Conservation (phyloP, 129 eudicot species). For the Gnaphalium uliginosum region DNA sequence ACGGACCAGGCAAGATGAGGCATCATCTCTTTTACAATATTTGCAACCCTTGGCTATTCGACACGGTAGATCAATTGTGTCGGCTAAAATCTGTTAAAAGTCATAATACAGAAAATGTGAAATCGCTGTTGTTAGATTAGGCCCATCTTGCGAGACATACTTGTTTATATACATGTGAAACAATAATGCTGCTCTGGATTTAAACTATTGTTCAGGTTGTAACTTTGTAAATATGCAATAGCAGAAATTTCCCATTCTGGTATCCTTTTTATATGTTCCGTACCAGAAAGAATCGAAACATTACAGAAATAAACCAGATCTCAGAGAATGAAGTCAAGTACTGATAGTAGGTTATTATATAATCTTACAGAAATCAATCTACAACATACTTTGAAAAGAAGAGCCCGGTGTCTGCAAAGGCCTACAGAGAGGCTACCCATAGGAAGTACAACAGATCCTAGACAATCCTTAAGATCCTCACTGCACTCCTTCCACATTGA, state of each 20-base stretch:
- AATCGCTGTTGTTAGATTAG: not conserved
- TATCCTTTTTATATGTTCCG: not conserved
- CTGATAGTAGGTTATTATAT: not conserved
- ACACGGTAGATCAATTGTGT: conserved; percentile 75
- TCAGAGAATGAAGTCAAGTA: conserved; percentile 4
- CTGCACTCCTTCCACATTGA: conserved; percentile 69
- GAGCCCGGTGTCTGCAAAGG: conserved; percentile 73
- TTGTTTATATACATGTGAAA: conserved; percentile 5
- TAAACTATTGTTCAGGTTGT: not conserved
- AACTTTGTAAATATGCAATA: conserved; percentile 12
- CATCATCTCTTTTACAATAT: conserved; percentile 64
- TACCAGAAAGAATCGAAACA: conserved; percentile 13
- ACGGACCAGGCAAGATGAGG: conserved; percentile 85
- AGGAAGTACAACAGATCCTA: conserved; percentile 83
- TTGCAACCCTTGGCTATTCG: conserved; percentile 91
- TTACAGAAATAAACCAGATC: not conserved
- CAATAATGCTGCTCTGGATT: not conserved
- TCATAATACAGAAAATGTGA: conserved; percentile 7
- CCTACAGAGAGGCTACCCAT: conserved; percentile 79
- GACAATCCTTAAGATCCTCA: conserved; percentile 63
- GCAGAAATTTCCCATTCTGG: conserved; percentile 10
- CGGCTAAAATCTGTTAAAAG: conserved; percentile 66
- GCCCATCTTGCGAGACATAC: conserved; percentile 24
- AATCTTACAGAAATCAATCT: conserved; percentile 2
- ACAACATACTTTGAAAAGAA: conserved; percentile 71